These are phyloP conservation scores for Penicillium odoratum DNA, from an alignment of 495 filamentous ascomycete genomes.

Conservation along the genomic window DNA sequence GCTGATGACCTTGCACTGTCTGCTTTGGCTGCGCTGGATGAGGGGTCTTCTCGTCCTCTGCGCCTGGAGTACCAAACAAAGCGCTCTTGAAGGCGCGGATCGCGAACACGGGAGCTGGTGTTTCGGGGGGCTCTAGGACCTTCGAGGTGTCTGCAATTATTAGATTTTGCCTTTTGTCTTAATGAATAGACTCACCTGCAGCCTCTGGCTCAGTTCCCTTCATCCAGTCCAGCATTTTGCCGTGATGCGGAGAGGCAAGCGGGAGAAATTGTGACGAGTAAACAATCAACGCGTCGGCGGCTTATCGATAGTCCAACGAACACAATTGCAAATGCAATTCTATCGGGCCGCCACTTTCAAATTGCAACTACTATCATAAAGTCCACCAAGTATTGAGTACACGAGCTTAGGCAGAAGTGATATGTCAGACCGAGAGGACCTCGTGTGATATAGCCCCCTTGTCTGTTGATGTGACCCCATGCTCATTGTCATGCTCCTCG, in stretches of 20 bases:
- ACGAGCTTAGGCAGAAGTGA: background rate
- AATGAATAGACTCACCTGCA: slow-evolving; percentile 22
- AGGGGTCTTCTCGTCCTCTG: slow-evolving; percentile 35
- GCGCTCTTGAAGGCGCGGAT: slow-evolving; percentile 89
- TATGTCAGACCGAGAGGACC: background rate
- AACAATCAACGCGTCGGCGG: slow-evolving; percentile 20
- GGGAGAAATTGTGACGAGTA: slow-evolving; percentile 4
- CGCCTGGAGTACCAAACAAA: slow-evolving; percentile 81
- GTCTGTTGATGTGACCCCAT: background rate
- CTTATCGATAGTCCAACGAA: slow-evolving; percentile 25
- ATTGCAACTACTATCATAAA: too few relatives aligned
- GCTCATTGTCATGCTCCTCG: slow-evolving; percentile 2
- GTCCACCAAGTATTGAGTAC: background rate
- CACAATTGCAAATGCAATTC: background rate
- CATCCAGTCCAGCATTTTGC: slow-evolving; percentile 56
- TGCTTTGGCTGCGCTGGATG: slow-evolving; percentile 20
- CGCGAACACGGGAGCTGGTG: slow-evolving; percentile 91
- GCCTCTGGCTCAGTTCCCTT: slow-evolving; percentile 45
- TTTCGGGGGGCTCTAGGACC: slow-evolving; percentile 72
- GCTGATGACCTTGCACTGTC: slow-evolving; percentile 24
- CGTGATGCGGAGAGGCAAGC: slow-evolving; percentile 4
- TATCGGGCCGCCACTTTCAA: too few relatives aligned
- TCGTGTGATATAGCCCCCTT: background rate
- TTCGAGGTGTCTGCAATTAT: slow-evolving; percentile 35
- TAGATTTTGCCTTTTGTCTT: slow-evolving; percentile 14